Base-by-base conservation (phyloP, 176 grass and related monocot species). In the Pontederia paniculata region DNA sequence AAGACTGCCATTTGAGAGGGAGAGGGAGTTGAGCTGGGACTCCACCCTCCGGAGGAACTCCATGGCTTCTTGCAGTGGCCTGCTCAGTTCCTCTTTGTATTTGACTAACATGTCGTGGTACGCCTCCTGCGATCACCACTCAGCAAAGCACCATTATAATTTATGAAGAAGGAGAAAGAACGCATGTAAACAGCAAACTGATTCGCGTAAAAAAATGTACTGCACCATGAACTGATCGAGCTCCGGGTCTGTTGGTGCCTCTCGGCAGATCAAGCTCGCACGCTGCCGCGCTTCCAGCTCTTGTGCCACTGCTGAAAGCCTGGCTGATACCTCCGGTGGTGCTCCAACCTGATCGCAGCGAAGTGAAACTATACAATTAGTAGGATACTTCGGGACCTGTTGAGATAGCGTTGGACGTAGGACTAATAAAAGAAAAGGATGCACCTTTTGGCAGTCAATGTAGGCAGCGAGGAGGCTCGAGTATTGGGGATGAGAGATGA, bases 61-160 rank as follows among this genome's bases (percentile, higher is more conserved):
- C 86, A 91, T 98, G 12, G 86, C 83, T 57, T 98, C 93, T 52
- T 98, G 86, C 66, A 98, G 72, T 74, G 93, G 93, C 77, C 83
- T 81, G 20, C 80, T 82, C 28, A 98, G 75, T 69, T 98, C 86
- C 74, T 98, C 93, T 78, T 77, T 76, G 79, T 84, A 91, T 77
- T 98, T 98, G 60, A 98, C 83, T 52, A 98, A 72, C 86, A 98
- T 91, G 77, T 98, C 86, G 65, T 98, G 87, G 70, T 91, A 98
- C 15, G 93, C 93, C 83, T 98, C 86, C 93, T 96, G 47, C 41
- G 48, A 43, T 68, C 8, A 50, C 20, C 48, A 21, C 44, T 47
- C 23, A 51, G 43, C 31, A 44, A 48, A 74, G 18, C 44, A 52
- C 17, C 12, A 23, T 45, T 16, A 17, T 13, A 18, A 44, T 60